Base-by-base conservation (phyloP, 2,329 filamentous ascomycete genomes). In the Incumbomyces lentus region DNA sequence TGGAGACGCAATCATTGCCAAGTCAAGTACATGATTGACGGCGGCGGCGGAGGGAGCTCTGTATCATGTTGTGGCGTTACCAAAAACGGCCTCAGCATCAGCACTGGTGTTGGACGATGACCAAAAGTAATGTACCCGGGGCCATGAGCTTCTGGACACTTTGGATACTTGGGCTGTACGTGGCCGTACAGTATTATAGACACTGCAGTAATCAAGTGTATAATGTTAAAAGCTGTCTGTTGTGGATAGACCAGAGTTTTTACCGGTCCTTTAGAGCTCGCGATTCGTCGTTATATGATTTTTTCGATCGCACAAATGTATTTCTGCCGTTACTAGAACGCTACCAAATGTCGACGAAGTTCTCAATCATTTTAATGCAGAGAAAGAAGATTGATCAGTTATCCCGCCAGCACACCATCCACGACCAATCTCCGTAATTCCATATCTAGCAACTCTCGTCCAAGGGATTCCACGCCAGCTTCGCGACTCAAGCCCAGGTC, bases 401-500 rank as follows among this genome's bases (percentile, higher is more conserved):
- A 55, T 37, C 53, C 52, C 11, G 36, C 36, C 12, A 56, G 31
- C 14, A 54, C 55, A 29, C 53, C 55, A 36, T 53, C 52, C 16
- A 58, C 35, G 14, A 58, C 55, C 31, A 49, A 33, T 45, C 45
- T 52, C 37, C 54, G 44, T 26, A 50, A 44, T 33, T 55, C 53
- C n/a, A 45, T 12, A 31, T 40, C 48, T 29, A 40, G 40, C 36
- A 54, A 46, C 6, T 40, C 45, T 11, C 48, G 36, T 7, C 55
- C 43, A 48, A 51, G 40, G 44, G 61, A 58, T 37, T 60, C 57
- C 17, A 63, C 57, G 1, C 66, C 66, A 36, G 66, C 62, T 39
- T 65, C 65, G 2, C 62, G 62, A 22, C 64, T 53, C 46, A 70
- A 50, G 45, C 69, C 68, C 37, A 90, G 70, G 58, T 93, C 85